A percentile compares a stretch with the other conserved stretches of the same genome.
These are phyloP conservation scores for Tetrahymena borealis DNA, from an alignment of 73 alveolate genomes.

Conservation along the genomic window DNA sequence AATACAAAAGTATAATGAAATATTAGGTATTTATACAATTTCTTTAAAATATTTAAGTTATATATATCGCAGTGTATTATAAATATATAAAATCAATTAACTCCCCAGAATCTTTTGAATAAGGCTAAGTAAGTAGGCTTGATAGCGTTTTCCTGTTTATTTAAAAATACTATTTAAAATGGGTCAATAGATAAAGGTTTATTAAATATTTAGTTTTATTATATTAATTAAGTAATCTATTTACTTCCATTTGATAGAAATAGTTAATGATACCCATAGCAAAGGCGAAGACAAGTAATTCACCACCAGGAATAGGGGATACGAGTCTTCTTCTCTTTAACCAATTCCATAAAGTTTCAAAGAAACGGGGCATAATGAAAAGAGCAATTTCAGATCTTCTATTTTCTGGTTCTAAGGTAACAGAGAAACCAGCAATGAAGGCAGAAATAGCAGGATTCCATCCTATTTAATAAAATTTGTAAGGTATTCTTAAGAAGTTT, in stretches of 20 bases:
- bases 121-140: slow-evolving; percentile 26
- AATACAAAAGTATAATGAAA: neutral
- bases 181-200: too few species aligned
- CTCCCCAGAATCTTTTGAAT: slow-evolving; percentile 39
- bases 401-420: slow-evolving; percentile 28
- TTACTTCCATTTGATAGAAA: slow-evolving; percentile 43
- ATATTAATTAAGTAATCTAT: neutral
- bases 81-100: slow-evolving; percentile 9
- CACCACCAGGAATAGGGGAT: slow-evolving; percentile 27
- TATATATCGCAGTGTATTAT: neutral
- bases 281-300: slow-evolving; percentile 37
- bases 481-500: too few species aligned
- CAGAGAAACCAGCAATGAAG: slow-evolving; percentile 32
- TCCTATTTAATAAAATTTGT: slow-evolving; percentile 2
- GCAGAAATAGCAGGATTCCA: slow-evolving; percentile 42
- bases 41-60: neutral
- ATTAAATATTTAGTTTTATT: too few species aligned
- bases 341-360: slow-evolving; percentile 50
- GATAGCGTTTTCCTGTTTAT: slow-evolving; percentile 17
- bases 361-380: slow-evolving; percentile 40
- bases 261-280: slow-evolving; percentile 50
- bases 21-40: neutral
- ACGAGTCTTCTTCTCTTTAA: slow-evolving; percentile 32
- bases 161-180: too few species aligned
- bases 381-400: slow-evolving; percentile 53